phyloP scores from a whole-genome alignment of 129 eudicot species.

The Artemisia annua region DNA sequence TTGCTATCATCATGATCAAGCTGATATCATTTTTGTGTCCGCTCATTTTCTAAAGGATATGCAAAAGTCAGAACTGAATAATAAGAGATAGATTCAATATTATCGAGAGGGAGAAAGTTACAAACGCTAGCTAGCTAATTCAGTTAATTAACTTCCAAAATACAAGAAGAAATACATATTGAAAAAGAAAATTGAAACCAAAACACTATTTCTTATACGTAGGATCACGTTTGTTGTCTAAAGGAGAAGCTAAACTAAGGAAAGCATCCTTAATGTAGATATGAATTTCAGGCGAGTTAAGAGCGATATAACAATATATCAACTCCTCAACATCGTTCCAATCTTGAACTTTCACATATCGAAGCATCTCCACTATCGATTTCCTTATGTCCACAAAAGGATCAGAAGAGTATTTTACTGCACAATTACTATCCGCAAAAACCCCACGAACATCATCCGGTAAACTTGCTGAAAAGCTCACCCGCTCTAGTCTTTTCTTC shows the following conservation, averaged over 20 bases:
- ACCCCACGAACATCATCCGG: slow-evolving; percentile 62
- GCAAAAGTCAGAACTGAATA: too few relatives aligned
- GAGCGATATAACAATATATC: slow-evolving; percentile 66
- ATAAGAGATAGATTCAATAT: too few relatives aligned
- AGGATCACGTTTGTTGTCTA: not conserved
- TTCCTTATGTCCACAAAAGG: slow-evolving; percentile 52
- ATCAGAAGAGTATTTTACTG: slow-evolving; percentile 53
- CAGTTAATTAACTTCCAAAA: too few relatives aligned
- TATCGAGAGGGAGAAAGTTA: too few relatives aligned
- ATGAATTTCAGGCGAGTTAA: slow-evolving; percentile 64
- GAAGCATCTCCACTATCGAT: slow-evolving; percentile 61
- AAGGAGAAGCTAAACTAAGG: slow-evolving; percentile 37
- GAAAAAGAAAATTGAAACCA: too few relatives aligned
- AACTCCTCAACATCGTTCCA: slow-evolving; percentile 82
- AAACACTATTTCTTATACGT: too few relatives aligned
- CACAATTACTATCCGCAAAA: slow-evolving; percentile 59
- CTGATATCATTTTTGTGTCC: too few relatives aligned
- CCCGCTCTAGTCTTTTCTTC: slow-evolving; percentile 32
- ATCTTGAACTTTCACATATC: slow-evolving; percentile 39
- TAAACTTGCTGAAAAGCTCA: slow-evolving; percentile 79
- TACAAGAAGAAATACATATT: too few relatives aligned
- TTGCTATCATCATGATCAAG: too few relatives aligned
- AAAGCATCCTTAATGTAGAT: slow-evolving; percentile 61
- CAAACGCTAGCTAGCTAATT: too few relatives aligned
- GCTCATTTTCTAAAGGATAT: too few relatives aligned